phyloP scores from a whole-genome alignment of 768 basidiomycete species.

The Russula foetens region DNA sequence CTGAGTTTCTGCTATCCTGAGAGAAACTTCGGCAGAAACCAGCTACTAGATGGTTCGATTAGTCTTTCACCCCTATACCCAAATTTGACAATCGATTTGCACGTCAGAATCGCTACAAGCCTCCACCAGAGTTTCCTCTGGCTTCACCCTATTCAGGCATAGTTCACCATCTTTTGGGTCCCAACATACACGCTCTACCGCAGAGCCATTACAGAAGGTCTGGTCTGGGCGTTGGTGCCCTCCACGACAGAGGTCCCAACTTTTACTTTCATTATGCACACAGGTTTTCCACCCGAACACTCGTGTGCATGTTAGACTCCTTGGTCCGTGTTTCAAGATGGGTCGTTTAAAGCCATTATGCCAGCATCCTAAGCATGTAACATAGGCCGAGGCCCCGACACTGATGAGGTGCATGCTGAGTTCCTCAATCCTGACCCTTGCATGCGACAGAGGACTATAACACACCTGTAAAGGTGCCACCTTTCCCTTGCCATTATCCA shows the following conservation, averaged over 20 bases:
- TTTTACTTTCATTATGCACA: slow-evolving; percentile 66
- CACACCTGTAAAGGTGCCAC: slow-evolving; percentile 55
- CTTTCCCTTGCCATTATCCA: slow-evolving; percentile 52
- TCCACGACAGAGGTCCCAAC: slow-evolving; percentile 54
- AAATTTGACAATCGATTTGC: slow-evolving; percentile 94
- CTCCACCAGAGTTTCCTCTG: slow-evolving; percentile 96
- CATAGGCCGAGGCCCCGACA: slow-evolving; percentile 44
- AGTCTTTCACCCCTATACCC: slow-evolving; percentile 96
- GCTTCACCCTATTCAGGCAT: slow-evolving; percentile 87
- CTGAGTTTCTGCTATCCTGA: slow-evolving; percentile 59
- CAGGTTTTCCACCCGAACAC: slow-evolving; percentile 70
- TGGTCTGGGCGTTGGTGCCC: slow-evolving; percentile 69
- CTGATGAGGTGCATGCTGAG: slow-evolving; percentile 45
- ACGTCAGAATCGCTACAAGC: slow-evolving; percentile 94
- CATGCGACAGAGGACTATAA: slow-evolving; percentile 55
- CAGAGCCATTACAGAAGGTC: slow-evolving; percentile 67
- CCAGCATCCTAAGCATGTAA: slow-evolving; percentile 63
- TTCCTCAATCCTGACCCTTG: slow-evolving; percentile 51
- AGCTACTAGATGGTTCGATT: slow-evolving; percentile 94
- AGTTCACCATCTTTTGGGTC: slow-evolving; percentile 90
- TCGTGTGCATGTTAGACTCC: slow-evolving; percentile 80
- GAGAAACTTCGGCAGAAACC: slow-evolving; percentile 90
- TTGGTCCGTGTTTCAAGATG: slow-evolving; percentile 83
- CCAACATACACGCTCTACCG: slow-evolving; percentile 79
- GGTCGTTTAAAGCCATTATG: slow-evolving; percentile 74